Base-by-base conservation (phyloP, 371 early-diverging fungal species). In the Rhizopus arrhizus region DNA sequence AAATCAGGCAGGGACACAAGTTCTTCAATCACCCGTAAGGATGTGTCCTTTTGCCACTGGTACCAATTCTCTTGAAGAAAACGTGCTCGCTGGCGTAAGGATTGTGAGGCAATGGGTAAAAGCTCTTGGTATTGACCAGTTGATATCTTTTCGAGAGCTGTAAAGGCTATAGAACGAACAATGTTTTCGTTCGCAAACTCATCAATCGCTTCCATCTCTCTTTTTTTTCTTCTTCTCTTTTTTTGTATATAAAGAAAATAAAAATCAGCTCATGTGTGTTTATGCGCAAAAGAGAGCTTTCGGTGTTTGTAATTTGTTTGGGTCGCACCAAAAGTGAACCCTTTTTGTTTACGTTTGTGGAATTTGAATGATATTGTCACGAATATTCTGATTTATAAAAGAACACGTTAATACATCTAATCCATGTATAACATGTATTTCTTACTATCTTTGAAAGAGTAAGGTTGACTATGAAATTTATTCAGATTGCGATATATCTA, bases 81-180 rank as follows among this genome's bases (percentile, higher is more conserved):
- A 16, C 57, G 76, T 29, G 74, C 59, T 15, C 78, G 73, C 48
- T 80, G 77, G 3, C 64, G 69, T 15, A 77, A 58, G 1, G 73
- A 45, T 38, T 69, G 60, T 2, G 78, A 72, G 2, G 74, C 56
- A 9, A 81, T 57, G 13, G 74, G 69, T 8, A 76, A n/a, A 5
- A 81, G 61, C 3, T 60, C 65, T 10, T 49, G 22, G 55, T 65
- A 75, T 15, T 71, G 54, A 40, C 68, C 69, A 35, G 65, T 69
- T 36, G 75, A 69, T 16, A 78, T 66, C 13, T 73, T 56, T 10
- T 77, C 74, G 16, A 81, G 67, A 3, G 69, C 73, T 2, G 74
- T 68, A 54, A 72, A 74, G 5, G 78, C 81, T 22, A 81, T 16
- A 0, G 81, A 81, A 15, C 81, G 74, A 12, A 71, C 73, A 65